phyloP scores from a whole-genome alignment of 2,329 filamentous ascomycete genomes.

The Orbilia quercus region DNA sequence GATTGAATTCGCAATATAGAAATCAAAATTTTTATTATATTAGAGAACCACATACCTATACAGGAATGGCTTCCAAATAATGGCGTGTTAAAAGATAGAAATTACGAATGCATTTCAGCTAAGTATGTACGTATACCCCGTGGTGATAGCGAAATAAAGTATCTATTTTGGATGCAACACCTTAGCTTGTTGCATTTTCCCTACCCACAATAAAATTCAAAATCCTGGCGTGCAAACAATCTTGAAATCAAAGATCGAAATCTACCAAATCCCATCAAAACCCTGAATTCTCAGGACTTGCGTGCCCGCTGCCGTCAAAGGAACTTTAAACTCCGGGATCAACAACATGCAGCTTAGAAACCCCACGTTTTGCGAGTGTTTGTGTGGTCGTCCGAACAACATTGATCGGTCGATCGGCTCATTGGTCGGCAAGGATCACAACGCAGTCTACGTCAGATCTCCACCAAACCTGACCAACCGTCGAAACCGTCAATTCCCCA shows the following conservation, averaged over 20 bases:
- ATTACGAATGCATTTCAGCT: too few species aligned
- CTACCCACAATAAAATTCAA: not conserved
- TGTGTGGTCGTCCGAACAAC: too few species aligned
- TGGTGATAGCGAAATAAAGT: too few species aligned
- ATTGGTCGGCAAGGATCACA: conserved; percentile 19
- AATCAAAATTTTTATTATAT: too few species aligned
- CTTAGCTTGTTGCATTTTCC: conserved; percentile 35
- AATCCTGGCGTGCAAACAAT: not conserved
- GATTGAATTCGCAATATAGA: too few species aligned
- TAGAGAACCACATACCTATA: too few species aligned
- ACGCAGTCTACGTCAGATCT: conserved; percentile 23
- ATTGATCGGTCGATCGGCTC: conserved; percentile 37
- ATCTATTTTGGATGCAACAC: not conserved
- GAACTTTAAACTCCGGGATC: conserved; percentile 23
- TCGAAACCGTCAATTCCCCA: not conserved
- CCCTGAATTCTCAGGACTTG: not conserved
- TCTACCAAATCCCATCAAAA: conserved; percentile 4
- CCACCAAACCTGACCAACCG: not conserved
- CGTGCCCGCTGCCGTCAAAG: conserved; percentile 1
- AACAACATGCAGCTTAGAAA: conserved; percentile 9
- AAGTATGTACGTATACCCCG: too few species aligned
- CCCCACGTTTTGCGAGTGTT: not conserved
- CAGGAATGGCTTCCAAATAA: too few species aligned
- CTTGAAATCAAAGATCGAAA: not conserved
- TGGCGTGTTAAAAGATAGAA: too few species aligned